A percentile compares a stretch with the other conserved stretches of the same genome.
Conservation (phyloP, 331 rosid genomes). For the Spiraea crenata region DNA sequence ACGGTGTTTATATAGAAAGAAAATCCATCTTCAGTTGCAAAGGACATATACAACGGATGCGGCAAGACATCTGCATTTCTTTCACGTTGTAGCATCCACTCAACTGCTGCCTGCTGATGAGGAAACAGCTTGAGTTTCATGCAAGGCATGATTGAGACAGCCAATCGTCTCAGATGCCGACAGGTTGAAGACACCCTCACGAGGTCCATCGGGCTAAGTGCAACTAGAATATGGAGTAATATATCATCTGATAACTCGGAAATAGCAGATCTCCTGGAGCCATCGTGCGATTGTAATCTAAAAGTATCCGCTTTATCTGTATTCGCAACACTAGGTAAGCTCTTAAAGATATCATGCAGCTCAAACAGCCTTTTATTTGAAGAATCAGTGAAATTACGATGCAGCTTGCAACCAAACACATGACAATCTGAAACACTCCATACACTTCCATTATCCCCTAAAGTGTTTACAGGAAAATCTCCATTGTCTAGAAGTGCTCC, state of each 20-base stretch:
- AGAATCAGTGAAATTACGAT: constrained; percentile 40
- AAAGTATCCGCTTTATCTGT: constrained; percentile 32
- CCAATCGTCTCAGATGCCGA: constrained; percentile 62
- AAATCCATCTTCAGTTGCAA: constrained; percentile 77
- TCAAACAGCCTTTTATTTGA: constrained; percentile 64
- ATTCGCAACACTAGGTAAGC: constrained; percentile 58
- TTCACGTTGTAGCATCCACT: constrained; percentile 98
- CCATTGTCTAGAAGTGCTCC: constrained; percentile 47
- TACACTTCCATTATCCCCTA: constrained; percentile 38
- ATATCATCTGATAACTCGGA: constrained; percentile 80
- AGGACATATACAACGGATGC: constrained; percentile 66
- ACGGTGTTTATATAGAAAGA: constrained; percentile 61
- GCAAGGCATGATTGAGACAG: constrained; percentile 79
- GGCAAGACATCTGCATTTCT: constrained; percentile 54
- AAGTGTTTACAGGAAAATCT: constrained; percentile 32
- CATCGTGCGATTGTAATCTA: constrained; percentile 51
- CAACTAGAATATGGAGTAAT: constrained; percentile 54
- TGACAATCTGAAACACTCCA: constrained; percentile 89
- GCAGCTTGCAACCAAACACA: constrained; percentile 80
- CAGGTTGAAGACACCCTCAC: constrained; percentile 76
- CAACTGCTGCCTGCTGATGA: constrained; percentile 87
- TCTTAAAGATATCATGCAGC: constrained; percentile 87
- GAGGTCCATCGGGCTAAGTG: constrained; percentile 63
- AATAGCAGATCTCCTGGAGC: constrained; percentile 46
- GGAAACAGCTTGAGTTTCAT: constrained; percentile 84